phyloP scores from a whole-genome alignment of 177 flowering plant species.

The Tripterygium wilfordii region DNA sequence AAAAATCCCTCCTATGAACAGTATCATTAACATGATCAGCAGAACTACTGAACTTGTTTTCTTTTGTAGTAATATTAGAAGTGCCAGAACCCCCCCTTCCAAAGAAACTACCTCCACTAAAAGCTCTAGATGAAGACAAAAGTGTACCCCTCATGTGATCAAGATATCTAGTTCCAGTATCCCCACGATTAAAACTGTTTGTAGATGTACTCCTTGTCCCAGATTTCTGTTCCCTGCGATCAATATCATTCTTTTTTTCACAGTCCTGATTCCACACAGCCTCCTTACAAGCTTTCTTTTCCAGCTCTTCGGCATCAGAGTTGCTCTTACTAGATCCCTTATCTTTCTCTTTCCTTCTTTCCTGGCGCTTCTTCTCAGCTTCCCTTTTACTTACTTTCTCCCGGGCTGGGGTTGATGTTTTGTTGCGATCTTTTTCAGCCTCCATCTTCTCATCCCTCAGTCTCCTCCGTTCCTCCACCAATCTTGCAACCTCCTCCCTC shows the following conservation, averaged over 20 bases:
- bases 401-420: constrained; percentile 26
- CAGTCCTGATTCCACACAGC: constrained; percentile 45
- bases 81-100: constrained; percentile 44
- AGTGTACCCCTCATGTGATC: constrained; percentile 86
- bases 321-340: constrained; percentile 80
- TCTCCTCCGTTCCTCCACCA: constrained; percentile 86
- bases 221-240: constrained; percentile 45
- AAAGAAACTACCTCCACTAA: constrained; percentile 67
- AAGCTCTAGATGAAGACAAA: constrained; percentile 74
- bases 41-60: constrained; percentile 34
- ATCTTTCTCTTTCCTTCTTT: constrained; percentile 72
- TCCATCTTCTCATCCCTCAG: constrained; percentile 72
- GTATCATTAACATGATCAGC: constrained; percentile 43
- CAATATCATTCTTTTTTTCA: constrained; percentile 53
- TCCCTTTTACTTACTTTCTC: constrained; percentile 64
- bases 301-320: constrained; percentile 82
- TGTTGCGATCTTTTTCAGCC: constrained; percentile 53
- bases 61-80: constrained; percentile 42
- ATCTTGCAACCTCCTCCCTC: constrained; percentile 90
- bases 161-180: constrained; percentile 62
- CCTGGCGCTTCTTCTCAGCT: constrained; percentile 67
- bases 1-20: constrained; percentile 38
- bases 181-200: constrained; percentile 39
- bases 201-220: constrained; percentile 27
- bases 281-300: constrained; percentile 57